These are phyloP conservation scores for Epichloe hybrida DNA, from an alignment of 2,329 filamentous ascomycete species.

Conservation along the genomic window DNA sequence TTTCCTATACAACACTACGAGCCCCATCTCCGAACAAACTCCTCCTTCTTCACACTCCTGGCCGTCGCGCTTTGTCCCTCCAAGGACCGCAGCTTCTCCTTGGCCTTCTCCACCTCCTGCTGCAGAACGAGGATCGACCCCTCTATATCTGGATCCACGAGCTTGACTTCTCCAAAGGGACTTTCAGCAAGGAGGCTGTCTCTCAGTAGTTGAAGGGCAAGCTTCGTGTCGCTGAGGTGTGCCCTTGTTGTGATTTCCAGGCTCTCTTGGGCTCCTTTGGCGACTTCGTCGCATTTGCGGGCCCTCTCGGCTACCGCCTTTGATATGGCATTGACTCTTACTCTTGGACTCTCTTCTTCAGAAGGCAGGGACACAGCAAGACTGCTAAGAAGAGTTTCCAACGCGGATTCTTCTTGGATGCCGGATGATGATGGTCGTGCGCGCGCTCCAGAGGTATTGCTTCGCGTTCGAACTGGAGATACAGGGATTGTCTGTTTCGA, in stretches of 20 bases:
- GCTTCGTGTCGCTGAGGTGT: slow-evolving; percentile 32
- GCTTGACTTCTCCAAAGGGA: slow-evolving; percentile 30
- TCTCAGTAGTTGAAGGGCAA: slow-evolving; percentile 34
- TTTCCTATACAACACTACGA: background rate
- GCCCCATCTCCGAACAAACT: slow-evolving; percentile 27
- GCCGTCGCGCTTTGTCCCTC: slow-evolving; percentile 23
- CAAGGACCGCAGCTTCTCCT: slow-evolving; percentile 23
- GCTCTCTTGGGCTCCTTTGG: slow-evolving; percentile 31
- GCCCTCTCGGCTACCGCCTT: slow-evolving; percentile 26
- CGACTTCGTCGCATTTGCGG: slow-evolving; percentile 30
- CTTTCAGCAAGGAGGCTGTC: slow-evolving; percentile 42
- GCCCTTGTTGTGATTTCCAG: slow-evolving; percentile 31
- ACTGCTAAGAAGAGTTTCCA: slow-evolving; percentile 34
- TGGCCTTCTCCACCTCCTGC: slow-evolving; percentile 30
- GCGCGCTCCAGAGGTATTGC: slow-evolving; percentile 10
- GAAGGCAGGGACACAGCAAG: slow-evolving; percentile 30
- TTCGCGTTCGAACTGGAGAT: slow-evolving; percentile 23
- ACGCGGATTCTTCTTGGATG: slow-evolving; percentile 22
- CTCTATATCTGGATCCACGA: slow-evolving; percentile 41
- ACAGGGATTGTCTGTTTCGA: slow-evolving; percentile 12
- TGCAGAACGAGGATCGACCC: slow-evolving; percentile 32
- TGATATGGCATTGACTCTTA: slow-evolving; percentile 18
- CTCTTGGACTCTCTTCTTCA: slow-evolving; percentile 13
- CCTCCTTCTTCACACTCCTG: slow-evolving; percentile 34
- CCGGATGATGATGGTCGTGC: slow-evolving; percentile 24